Evolutionary conservation across 257 asterid genomes (phyloP).

Genomic region (Gynochthodes officinalis): DNA sequence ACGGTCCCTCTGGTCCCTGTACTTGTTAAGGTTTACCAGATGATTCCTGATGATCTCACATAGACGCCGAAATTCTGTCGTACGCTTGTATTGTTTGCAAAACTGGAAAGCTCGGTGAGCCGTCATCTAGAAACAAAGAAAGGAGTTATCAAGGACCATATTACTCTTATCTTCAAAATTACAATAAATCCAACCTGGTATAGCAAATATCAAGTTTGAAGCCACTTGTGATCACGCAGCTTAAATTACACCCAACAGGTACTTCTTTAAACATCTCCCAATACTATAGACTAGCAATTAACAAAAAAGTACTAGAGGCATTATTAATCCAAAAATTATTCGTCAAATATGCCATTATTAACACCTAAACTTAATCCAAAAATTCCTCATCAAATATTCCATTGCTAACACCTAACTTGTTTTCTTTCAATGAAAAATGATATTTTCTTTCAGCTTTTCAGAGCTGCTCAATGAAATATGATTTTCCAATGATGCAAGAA

Average conservation of each 20-base stretch:
- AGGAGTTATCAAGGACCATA: background rate
- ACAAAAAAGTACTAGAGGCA: background rate
- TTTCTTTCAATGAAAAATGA: no score
- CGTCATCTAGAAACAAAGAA: conserved; percentile 29
- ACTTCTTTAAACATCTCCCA: background rate
- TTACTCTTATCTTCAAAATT: background rate
- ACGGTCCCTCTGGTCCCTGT: conserved; percentile 45
- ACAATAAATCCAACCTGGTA: background rate
- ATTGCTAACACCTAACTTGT: no score
- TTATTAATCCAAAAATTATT: no score
- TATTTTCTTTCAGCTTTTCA: no score
- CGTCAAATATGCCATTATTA: background rate
- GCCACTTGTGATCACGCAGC: background rate
- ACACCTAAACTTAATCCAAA: background rate
- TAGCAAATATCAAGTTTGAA: background rate
- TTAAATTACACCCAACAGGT: background rate
- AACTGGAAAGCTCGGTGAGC: conserved; percentile 47
- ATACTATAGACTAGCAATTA: background rate
- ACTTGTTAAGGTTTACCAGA: conserved; percentile 41
- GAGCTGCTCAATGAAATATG: background rate
- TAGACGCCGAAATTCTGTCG: conserved; percentile 38
- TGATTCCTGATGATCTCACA: conserved; percentile 45
- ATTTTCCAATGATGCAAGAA: background rate
- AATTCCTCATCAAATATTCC: no score
- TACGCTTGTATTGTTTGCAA: conserved; percentile 41